Evolutionary conservation across 345 rosid genomes (phyloP).

Genomic region (Gossypium turneri): DNA sequence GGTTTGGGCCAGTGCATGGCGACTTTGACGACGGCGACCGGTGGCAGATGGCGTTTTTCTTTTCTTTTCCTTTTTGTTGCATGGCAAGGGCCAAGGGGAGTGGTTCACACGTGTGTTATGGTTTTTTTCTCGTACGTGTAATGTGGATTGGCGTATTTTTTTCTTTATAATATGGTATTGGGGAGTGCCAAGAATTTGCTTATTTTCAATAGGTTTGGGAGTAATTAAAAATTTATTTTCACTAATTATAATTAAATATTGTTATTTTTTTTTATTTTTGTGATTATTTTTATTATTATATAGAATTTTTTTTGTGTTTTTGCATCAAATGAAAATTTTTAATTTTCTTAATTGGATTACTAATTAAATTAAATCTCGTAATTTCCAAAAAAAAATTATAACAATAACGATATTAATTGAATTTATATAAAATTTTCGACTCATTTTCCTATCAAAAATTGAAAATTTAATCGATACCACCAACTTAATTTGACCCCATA

Average conservation of each 20-base stretch:
- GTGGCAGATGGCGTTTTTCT: not conserved
- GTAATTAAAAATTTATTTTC: conserved; percentile 24
- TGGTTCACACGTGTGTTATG: conserved; percentile 35
- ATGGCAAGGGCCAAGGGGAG: not conserved
- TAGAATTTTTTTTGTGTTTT: conserved; percentile 2
- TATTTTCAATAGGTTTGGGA: conserved; percentile 27
- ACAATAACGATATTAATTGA: too few relatives aligned
- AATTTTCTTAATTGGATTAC: not conserved
- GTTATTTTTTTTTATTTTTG: conserved; percentile 8
- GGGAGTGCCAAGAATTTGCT: conserved; percentile 10
- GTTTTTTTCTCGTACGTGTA: conserved; percentile 47
- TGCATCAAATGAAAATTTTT: not conserved
- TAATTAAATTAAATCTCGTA: too few relatives aligned
- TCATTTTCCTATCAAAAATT: not conserved
- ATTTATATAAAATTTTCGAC: not conserved
- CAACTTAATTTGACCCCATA: not conserved
- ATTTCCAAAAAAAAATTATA: too few relatives aligned
- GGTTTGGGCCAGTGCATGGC: conserved; percentile 97
- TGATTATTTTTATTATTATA: conserved; percentile 19
- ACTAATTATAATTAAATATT: conserved; percentile 12
- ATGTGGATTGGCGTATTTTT: conserved; percentile 16
- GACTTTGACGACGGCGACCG: conserved; percentile 38
- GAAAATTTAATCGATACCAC: not conserved
- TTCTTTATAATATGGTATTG: not conserved
- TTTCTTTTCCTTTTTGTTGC: not conserved